phyloP scores from a whole-genome alignment of 148 eudicot species.

The Gaultheria prostrata region DNA sequence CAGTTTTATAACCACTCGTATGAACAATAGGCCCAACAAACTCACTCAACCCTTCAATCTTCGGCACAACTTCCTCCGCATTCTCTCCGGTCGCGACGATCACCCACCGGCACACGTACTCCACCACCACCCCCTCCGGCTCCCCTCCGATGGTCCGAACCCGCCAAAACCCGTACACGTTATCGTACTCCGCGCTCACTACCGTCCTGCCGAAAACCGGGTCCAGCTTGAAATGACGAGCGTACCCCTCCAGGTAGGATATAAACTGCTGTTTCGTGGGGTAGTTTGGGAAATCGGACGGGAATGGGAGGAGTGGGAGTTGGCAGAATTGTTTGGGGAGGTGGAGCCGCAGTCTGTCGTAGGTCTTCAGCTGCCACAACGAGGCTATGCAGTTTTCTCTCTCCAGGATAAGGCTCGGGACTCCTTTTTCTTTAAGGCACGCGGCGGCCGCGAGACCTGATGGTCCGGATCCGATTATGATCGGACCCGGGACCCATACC shows the following conservation, averaged over 20 bases:
- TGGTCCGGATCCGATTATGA: conserved; percentile 72
- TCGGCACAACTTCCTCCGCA: conserved; percentile 49
- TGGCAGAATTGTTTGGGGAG: conserved; percentile 62
- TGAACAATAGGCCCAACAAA: conserved; percentile 45
- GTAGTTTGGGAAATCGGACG: conserved; percentile 54
- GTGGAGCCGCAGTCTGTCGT: conserved; percentile 65
- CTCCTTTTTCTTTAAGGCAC: conserved; percentile 38
- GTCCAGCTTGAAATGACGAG: conserved; percentile 29
- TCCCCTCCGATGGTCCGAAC: conserved; percentile 25
- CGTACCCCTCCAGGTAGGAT: conserved; percentile 46
- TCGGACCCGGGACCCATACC: conserved; percentile 47
- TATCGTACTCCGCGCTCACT: conserved; percentile 37
- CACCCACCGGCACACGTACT: conserved; percentile 48
- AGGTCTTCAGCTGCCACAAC: conserved; percentile 55
- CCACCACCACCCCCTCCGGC: conserved; percentile 16
- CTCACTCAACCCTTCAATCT: conserved; percentile 39
- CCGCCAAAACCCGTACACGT: conserved; percentile 36
- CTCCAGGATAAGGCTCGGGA: conserved; percentile 55
- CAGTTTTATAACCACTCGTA: conserved; percentile 57
- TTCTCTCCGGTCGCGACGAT: conserved; percentile 75
- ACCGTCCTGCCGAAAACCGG: conserved; percentile 41
- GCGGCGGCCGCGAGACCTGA: conserved; percentile 67
- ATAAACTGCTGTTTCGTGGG: conserved; percentile 59
- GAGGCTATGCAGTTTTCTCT: conserved; percentile 54
- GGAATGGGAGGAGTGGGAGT: conserved; percentile 52